Evolutionary conservation across 257 asterid genomes (phyloP), one percentile per base, ranked within the genome.

Genomic region (Pogostemon cablin): DNA sequence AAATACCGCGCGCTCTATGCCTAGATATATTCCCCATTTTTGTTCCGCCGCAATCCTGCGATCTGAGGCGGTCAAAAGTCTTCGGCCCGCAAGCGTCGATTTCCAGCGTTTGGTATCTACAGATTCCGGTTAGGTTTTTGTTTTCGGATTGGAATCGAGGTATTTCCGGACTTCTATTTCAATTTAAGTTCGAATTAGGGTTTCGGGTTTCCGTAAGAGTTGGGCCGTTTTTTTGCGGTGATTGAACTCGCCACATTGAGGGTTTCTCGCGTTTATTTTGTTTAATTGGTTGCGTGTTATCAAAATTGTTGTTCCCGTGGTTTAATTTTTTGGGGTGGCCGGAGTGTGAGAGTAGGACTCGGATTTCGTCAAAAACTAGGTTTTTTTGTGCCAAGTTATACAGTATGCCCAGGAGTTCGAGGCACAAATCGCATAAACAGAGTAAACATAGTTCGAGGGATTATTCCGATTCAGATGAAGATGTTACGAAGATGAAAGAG

Each of bases 371-470:
- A 61, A 72, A 15, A 49, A 25, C 67, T 76, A 20, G 80, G 70
- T 67, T 50, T 56, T 61, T 42, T 59, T 72, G 20, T 32, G 67
- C 55, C 41, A 39, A 83, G 62, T 76, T 62, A 59, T 34, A 68
- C 84, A 56, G 32, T 63, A 95, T 95, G 99, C 95, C 99, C 50
- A 81, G 82, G 79, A 91, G 93, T 85, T 89, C 98, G 74, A 85
- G 95, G 81, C 93, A 92, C 79, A 95, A 90, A 79, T 92, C 93
- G 46, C 96, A 91, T 72, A 91, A 91, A 78, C 96, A 84, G 76
- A 89, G 97, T 78, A 95, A 91, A 66, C 96, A 91, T 72, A 85
- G 91, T 68, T 87, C 88, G 49, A 89, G 86, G 85, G 98, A 90
- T 72, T 87, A 89, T 74, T 86, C 98, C 3, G 99, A 91, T 64